Base-by-base conservation (phyloP, 2,329 filamentous ascomycete genomes). In the Ophiostoma tasmaniense region DNA sequence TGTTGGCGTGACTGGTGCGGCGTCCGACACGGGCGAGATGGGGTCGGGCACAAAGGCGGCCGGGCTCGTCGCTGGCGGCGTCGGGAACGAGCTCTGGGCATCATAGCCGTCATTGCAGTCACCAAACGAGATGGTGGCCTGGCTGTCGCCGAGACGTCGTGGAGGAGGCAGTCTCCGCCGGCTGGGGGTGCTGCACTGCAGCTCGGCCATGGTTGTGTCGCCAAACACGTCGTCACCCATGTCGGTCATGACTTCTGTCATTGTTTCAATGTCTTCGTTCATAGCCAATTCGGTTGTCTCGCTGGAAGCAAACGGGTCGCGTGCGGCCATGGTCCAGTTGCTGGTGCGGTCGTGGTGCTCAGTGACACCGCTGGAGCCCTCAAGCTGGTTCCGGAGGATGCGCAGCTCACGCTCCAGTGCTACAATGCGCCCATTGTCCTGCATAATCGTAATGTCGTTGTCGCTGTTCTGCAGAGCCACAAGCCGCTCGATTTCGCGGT, bases 61-160 rank as follows among this genome's bases (percentile, higher is more conserved):
- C 1, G 83, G 82, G 59, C 85, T 87, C 0, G 85, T 87, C 2
- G 81, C 80, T 0, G 85, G 85, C 0, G 85, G 85, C 0, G 84
- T 85, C 4, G 82, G 81, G 71, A 87, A 86, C 0, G 83, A 85
- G 69, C 1, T 37, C 30, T 37, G 50, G 30, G 50, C 45, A 20
- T 17, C 30, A 14, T 35, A n/a, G 30, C 50, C 45, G 20, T 17
- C 59, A 30, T 62, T 33, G 59, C 59, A 33, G 30, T 62, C 59
- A 10, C 61, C 61, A 50, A 66, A 69, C 10, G 61, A 45, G 76
- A 74, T 62, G 77, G 75, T 59, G 76, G 75, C 20, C 77, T 74
- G 1, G 52, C 65, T 35, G 30, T 66, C 33, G 64, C 33, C 62
- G 10, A n/a, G 61, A 5, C 17, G 45, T n/a, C 25, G 17, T 20